Percentiles rank a stretch among this genome's conserved stretches.
phyloP scores from a whole-genome alignment of 2,329 filamentous ascomycete species.

The Fragosphaeria purpurea region DNA sequence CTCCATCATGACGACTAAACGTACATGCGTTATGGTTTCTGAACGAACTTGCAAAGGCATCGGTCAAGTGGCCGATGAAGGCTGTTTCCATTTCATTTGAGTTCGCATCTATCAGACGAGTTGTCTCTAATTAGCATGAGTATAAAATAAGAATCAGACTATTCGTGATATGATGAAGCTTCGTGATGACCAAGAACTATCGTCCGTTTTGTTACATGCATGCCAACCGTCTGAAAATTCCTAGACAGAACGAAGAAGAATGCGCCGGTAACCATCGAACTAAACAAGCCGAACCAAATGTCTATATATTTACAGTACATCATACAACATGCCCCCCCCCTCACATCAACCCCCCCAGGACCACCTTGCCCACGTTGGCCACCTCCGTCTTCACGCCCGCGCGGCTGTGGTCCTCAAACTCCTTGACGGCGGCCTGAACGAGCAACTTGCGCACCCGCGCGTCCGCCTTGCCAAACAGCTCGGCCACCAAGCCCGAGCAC shows the following conservation, averaged over 20 bases:
- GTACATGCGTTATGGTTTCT: constrained; percentile 29
- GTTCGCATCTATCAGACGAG: neutral
- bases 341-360: constrained; percentile 75
- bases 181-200: too few species aligned
- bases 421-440: constrained; percentile 73
- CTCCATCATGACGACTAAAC: constrained; percentile 31
- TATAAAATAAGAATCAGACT: too few species aligned
- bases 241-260: too few species aligned
- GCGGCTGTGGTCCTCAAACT: constrained; percentile 84
- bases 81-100: neutral
- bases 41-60: constrained; percentile 20
- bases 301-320: too few species aligned
- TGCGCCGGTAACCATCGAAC: too few species aligned
- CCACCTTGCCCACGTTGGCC: constrained; percentile 75
- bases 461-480: constrained; percentile 86
- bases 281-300: too few species aligned
- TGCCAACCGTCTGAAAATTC: too few species aligned
- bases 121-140: too few species aligned
- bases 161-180: too few species aligned
- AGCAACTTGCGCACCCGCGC: constrained; percentile 79
- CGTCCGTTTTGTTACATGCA: too few species aligned
- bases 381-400: constrained; percentile 68
- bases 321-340: neutral
- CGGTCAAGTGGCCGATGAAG: constrained; percentile 8
- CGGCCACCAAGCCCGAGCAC: constrained; percentile 61